These are phyloP conservation scores for Edaphochlamys debaryana DNA, from an alignment of 139 green algal genomes.

Conservation along the genomic window DNA sequence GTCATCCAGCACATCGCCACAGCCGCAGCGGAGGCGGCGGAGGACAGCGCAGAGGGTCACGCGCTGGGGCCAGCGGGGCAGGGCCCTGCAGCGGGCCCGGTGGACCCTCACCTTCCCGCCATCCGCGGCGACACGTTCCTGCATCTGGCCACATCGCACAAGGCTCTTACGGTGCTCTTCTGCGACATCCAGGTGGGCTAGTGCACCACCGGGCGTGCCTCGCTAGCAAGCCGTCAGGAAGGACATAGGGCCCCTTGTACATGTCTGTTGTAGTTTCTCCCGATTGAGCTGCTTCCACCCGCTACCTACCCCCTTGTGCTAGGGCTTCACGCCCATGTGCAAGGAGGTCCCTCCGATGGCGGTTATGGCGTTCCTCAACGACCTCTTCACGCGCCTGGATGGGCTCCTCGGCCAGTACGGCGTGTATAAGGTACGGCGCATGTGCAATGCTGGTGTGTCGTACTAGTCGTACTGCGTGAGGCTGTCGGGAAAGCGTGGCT, in stretches of 20 bases:
- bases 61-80: background rate
- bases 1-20: constrained; percentile 7
- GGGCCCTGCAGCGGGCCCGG: background rate
- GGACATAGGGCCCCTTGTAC: no score
- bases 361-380: constrained; percentile 19
- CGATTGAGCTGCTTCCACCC: background rate
- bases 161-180: background rate
- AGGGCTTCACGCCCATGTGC: constrained; percentile 19
- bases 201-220: no score
- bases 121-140: constrained; percentile 10
- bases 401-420: background rate
- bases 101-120: background rate
- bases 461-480: background rate
- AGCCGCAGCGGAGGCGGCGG: background rate
- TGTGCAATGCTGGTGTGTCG: background rate
- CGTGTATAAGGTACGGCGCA: constrained; percentile 13
- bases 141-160: background rate
- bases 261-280: background rate
- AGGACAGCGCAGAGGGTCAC: no score
- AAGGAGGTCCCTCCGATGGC: background rate
- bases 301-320: background rate
- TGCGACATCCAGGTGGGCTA: constrained; percentile 35
- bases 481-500: background rate
- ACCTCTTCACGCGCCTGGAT: background rate
- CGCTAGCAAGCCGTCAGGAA: no score